Conservation (phyloP, 2,329 filamentous ascomycete species). For the Rhytidhysteron rufulum region DNA sequence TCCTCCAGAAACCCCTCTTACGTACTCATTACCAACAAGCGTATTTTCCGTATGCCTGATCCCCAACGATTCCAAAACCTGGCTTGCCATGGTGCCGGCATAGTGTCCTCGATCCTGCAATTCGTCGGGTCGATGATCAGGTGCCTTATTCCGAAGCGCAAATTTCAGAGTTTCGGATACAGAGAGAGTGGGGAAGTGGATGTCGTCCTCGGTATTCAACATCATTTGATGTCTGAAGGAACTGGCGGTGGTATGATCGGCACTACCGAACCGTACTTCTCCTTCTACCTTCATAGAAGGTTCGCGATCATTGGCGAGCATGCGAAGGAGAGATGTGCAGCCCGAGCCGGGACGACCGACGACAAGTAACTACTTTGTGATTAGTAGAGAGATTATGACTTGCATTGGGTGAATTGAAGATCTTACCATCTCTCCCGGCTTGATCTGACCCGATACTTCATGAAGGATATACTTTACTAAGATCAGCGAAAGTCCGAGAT, state of each 20-base stretch:
- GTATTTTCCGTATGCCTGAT: constrained; percentile 54
- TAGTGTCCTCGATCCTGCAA: constrained; percentile 43
- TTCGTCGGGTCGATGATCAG: constrained; percentile 36
- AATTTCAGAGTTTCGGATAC: constrained; percentile 56
- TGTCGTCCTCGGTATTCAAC: constrained; percentile 47
- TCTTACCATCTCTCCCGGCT: too few species aligned
- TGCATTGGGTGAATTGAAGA: too few species aligned
- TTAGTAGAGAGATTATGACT: too few species aligned
- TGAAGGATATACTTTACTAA: too few species aligned
- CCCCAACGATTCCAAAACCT: too few species aligned
- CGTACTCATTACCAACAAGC: constrained; percentile 55
- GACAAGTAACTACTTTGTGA: constrained; percentile 34
- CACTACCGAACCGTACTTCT: too few species aligned
- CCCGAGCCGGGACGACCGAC: constrained; percentile 48
- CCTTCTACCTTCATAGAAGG: too few species aligned
- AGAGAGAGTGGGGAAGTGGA: constrained; percentile 56
- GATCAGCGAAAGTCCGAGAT: too few species aligned
- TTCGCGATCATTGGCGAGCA: constrained; percentile 29
- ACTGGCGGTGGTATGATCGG: too few species aligned
- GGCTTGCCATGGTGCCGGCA: constrained; percentile 50
- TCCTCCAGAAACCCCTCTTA: constrained; percentile 60
- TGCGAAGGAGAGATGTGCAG: constrained; percentile 58
- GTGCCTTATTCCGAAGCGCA: constrained; percentile 51
- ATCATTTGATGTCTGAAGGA: constrained; percentile 19
- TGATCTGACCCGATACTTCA: too few species aligned